These are phyloP conservation scores for Croton setiger DNA, from an alignment of 441 rosid species.

Conservation along the genomic window DNA sequence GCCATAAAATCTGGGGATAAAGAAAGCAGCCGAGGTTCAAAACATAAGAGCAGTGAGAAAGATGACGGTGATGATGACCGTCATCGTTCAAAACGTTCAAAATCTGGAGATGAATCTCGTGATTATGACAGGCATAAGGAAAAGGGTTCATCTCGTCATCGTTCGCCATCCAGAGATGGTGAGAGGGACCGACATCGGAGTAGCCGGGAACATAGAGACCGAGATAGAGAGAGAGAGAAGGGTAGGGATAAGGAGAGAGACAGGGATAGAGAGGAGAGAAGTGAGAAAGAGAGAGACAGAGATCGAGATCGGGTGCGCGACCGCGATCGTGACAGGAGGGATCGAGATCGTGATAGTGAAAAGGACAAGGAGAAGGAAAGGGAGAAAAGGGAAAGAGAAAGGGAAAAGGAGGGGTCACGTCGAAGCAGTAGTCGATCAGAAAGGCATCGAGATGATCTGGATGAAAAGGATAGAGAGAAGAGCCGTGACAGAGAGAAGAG, in stretches of 20 bases:
- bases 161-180: slow-evolving; percentile 58
- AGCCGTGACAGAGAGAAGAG: slow-evolving; percentile 53
- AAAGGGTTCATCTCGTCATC: slow-evolving; percentile 46
- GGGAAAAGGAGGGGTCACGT: slow-evolving; percentile 48
- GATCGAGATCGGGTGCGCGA: slow-evolving; percentile 17
- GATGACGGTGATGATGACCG: slow-evolving; percentile 35
- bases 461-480: slow-evolving; percentile 45
- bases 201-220: slow-evolving; percentile 49
- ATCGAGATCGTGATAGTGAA: slow-evolving; percentile 32
- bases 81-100: slow-evolving; percentile 51
- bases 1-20: slow-evolving; percentile 42
- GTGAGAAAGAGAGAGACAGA: slow-evolving; percentile 40
- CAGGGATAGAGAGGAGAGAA: slow-evolving; percentile 41
- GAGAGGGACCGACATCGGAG: slow-evolving; percentile 48
- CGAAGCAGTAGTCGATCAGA: slow-evolving; percentile 65
- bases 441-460: slow-evolving; percentile 53
- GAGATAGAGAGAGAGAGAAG: slow-evolving; percentile 45
- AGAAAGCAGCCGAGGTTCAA: slow-evolving; percentile 50
- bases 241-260: slow-evolving; percentile 46
- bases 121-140: slow-evolving; percentile 41
- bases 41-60: slow-evolving; percentile 52
- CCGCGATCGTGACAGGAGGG: slow-evolving; percentile 35
- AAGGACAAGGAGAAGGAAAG: slow-evolving; percentile 40
- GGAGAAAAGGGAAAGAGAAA: slow-evolving; percentile 43
- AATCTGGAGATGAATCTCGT: slow-evolving; percentile 45